Conservation (phyloP, 352 stramenopile genomes). For the Phytopythium delawarense region DNA sequence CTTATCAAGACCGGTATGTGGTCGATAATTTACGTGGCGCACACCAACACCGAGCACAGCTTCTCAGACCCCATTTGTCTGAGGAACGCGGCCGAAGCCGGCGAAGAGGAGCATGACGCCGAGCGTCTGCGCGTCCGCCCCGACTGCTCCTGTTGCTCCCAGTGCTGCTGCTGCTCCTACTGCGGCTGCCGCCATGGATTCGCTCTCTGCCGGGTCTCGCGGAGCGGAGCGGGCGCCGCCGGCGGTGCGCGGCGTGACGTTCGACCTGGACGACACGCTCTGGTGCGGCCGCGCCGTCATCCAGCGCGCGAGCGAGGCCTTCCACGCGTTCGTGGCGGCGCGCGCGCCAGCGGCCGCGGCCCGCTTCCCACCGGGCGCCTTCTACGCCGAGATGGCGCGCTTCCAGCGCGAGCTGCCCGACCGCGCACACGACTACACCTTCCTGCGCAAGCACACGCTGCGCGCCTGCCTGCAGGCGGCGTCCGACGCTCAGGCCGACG, state of each 20-base stretch:
- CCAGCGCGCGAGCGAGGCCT: slow-evolving; percentile 31
- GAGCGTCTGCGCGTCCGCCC: too few relatives aligned
- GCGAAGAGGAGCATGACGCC: too few relatives aligned
- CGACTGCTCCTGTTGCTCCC: too few relatives aligned
- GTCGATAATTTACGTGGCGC: too few relatives aligned
- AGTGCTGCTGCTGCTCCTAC: background rate
- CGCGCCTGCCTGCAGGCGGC: slow-evolving; percentile 29
- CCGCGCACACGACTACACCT: slow-evolving; percentile 64
- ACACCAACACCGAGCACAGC: too few relatives aligned
- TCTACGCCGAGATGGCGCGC: slow-evolving; percentile 31
- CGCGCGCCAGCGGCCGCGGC: slow-evolving; percentile 26
- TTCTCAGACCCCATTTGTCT: too few relatives aligned
- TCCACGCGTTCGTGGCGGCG: slow-evolving; percentile 43
- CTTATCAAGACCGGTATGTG: too few relatives aligned
- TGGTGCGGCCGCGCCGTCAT: slow-evolving; percentile 62
- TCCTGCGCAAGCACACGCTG: slow-evolving; percentile 56
- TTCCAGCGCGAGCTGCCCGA: slow-evolving; percentile 42
- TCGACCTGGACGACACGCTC: slow-evolving; percentile 79
- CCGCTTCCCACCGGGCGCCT: slow-evolving; percentile 37
- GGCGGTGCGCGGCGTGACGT: slow-evolving; percentile 46
- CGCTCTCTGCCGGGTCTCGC: too few relatives aligned
- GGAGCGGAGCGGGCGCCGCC: too few relatives aligned
- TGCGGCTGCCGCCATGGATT: background rate
- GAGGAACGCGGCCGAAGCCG: too few relatives aligned
- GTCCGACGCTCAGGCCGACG: background rate